Base-by-base conservation (phyloP, 345 rosid genomes). In the Gynandropsis gynandra region DNA sequence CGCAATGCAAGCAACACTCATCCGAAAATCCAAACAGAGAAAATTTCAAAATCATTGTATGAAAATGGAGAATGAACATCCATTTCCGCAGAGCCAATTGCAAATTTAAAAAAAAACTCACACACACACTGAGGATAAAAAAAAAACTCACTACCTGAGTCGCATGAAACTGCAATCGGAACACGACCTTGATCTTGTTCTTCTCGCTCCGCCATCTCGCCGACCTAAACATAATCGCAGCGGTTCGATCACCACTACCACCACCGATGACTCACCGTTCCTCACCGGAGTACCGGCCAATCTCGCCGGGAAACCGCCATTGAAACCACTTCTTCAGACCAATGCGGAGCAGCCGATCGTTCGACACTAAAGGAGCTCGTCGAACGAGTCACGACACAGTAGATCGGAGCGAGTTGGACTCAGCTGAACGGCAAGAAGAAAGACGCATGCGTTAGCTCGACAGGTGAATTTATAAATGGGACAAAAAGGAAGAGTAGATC, bases 161-260 rank as follows among this genome's bases (percentile, higher is more conserved):
- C 17, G 86, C 80, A 40, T 79, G 87, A 64, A 92, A 85, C 83
- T 78, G 88, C 57, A 92, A 70, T 62, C 82, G 82, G 81, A 87
- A 82, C 16, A 76, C 81, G 8, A 72, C 80, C 71, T 80, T 87
- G 78, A 85, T 71, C 78, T 67, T 81, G 75, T 74, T 76, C 88
- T 75, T 85, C 49, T 92, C 93, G 46, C 63, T 74, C 66, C 95
- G 66, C 95, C 96, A 80, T 72, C 80, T 74, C 59, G 73, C 77
- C 47, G 97, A 66, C 72, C 68, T 72, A 78, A 92, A 92, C 98
- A 92, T 81, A 60, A 65, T 60, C 64, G 61, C 32, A 4, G 13
- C 29, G 29, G 5, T 37, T 1, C 10, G 57, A 39, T 13, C 56
- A 50, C 31, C 44, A 44, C 18, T 5, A 47, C 11, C 42, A 37